These are phyloP conservation scores for Venustampulla echinocandica DNA, from an alignment of 495 filamentous ascomycete species.

Conservation along the genomic window DNA sequence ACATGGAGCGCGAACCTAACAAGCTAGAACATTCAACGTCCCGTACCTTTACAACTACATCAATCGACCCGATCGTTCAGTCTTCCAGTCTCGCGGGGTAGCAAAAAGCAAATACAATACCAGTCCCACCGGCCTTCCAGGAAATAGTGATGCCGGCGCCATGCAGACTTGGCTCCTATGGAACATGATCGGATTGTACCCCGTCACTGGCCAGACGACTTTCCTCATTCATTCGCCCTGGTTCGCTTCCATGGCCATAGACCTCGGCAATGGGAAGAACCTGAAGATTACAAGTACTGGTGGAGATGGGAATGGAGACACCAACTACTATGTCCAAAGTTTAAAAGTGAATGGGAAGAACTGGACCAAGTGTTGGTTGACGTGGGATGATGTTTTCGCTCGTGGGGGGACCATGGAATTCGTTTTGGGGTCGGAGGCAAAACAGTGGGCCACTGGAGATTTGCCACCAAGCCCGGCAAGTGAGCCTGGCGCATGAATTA, in stretches of 20 bases:
- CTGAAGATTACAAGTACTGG: constrained; percentile 48
- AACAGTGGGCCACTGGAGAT: constrained; percentile 47
- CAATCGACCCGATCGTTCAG: constrained; percentile 48
- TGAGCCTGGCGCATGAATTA: no score
- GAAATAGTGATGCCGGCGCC: constrained; percentile 60
- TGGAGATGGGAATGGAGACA: constrained; percentile 30
- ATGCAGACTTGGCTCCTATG: constrained; percentile 64
- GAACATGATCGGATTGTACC: constrained; percentile 65
- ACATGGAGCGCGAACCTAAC: not conserved
- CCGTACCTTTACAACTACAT: constrained; percentile 68
- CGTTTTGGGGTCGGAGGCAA: constrained; percentile 43
- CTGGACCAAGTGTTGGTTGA: constrained; percentile 53
- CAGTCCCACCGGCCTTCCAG: constrained; percentile 46
- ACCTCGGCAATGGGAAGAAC: constrained; percentile 43
- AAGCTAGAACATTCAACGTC: constrained; percentile 22
- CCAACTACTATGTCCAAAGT: constrained; percentile 49
- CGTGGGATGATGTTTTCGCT: constrained; percentile 55
- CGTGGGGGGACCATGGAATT: constrained; percentile 56
- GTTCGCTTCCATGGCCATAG: constrained; percentile 48
- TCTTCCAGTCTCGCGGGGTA: constrained; percentile 44
- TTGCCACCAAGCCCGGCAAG: constrained; percentile 39
- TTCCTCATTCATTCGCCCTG: constrained; percentile 58
- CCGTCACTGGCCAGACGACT: constrained; percentile 54
- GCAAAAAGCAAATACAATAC: constrained; percentile 47
- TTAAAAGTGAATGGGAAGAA: constrained; percentile 38